Evolutionary conservation across 1,284 basidiomycete species (phyloP), one percentile per base, ranked within the genome.

Genomic region (Fomes fomentarius): DNA sequence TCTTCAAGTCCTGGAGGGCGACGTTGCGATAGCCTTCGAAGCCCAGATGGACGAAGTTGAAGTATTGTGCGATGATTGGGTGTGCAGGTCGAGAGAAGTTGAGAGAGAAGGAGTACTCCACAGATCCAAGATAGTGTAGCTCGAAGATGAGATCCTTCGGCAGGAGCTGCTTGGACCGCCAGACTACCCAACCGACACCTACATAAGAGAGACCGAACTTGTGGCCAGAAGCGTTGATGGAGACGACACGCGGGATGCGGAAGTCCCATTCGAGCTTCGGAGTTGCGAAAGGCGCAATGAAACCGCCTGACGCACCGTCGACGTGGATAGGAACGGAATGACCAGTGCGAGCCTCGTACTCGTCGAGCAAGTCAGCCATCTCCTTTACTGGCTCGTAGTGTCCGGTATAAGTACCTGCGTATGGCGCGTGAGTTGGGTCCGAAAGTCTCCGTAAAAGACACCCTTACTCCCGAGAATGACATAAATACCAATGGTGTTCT

Each of bases 101-200:
- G 67, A 98, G 82, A 22, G 94, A 96, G 78, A 96, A 98, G 0
- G 88, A 79, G 66, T 84, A 84, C 63, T 85, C 82, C 52, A 81
- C 77, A 0, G 73, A 75, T 14, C 77, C 78, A 44, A 80, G 73
- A 63, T 93, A 94, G 71, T 96, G 94, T 19, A 98, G 82, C 72
- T 98, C 95, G 67, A 98, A 98, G 61, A 97, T 90, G 58, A 96
- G 83, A 58, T 94, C 92, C 69, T 94, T 92, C 2, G 92, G 92
- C 14, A 95, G 81, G 69, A 82, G 81, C 42, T 81, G 74, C 70
- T 88, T 85, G 64, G 87, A 82, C 49, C 91, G 80, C 91, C 91
- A 96, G 60, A 96, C 73, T 38, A 94, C 82, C 90, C 91, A 94
- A 31, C 94, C 94, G 22, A 95, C 87, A 51, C 94, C 96, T 26